A percentile compares a stretch with the other conserved stretches of the same genome.
Conservation (phyloP, 352 stramenopile genomes). For the Pythium coloratum region DNA sequence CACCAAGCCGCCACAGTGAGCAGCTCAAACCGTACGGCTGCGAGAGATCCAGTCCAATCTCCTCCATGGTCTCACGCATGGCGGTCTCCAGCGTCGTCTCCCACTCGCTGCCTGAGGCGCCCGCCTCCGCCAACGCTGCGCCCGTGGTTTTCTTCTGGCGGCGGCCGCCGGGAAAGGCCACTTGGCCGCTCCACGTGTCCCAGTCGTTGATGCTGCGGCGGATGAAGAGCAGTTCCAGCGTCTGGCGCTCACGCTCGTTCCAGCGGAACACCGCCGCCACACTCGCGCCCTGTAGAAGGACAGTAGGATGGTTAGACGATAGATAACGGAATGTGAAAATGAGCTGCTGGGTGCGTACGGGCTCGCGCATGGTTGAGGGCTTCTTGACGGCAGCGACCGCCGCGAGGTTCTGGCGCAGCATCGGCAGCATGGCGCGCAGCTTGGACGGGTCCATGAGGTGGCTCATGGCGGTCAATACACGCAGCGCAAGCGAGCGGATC, state of each 20-base stretch:
- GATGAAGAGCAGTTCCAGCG: conserved; percentile 77
- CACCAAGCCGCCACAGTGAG: background rate
- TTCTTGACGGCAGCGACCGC: conserved; percentile 33
- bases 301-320: background rate
- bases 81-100: conserved; percentile 72
- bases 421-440: conserved; percentile 46
- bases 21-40: conserved; percentile 35
- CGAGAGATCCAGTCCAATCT: conserved; percentile 77
- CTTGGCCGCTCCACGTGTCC: conserved; percentile 81
- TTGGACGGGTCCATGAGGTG: conserved; percentile 46
- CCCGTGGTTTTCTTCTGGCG: conserved; percentile 55
- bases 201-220: conserved; percentile 69
- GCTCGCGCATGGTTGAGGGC: conserved; percentile 25
- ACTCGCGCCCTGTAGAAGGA: conserved; percentile 48
- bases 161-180: conserved; percentile 77
- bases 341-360: conserved; percentile 27
- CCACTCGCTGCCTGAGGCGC: conserved; percentile 39
- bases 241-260: conserved; percentile 61
- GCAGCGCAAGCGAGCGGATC: conserved; percentile 1
- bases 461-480: conserved; percentile 11
- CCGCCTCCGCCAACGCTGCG: conserved; percentile 34
- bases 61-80: conserved; percentile 75
- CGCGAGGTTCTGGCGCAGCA: conserved; percentile 58
- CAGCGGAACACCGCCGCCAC: conserved; percentile 82
- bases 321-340: background rate